Conservation (phyloP, 805 yeast species). For the Wickerhamiella occidentalis region DNA sequence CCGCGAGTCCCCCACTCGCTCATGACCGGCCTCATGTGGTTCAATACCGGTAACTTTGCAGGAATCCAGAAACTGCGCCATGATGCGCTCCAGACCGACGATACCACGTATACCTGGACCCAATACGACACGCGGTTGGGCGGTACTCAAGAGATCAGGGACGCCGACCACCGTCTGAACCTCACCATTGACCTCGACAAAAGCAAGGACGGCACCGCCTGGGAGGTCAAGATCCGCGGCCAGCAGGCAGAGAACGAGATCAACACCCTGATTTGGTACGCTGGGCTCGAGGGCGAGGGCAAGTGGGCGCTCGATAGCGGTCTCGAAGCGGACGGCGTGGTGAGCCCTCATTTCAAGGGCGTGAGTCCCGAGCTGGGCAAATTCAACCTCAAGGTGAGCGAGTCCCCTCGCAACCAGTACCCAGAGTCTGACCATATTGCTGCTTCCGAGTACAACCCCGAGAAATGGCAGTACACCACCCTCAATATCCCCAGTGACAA, state of each 20-base stretch:
- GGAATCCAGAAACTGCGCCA: slow-evolving; percentile 55
- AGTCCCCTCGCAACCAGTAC: slow-evolving; percentile 38
- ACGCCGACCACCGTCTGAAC: slow-evolving; percentile 48
- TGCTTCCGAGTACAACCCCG: slow-evolving; percentile 21
- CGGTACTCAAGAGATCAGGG: slow-evolving; percentile 66
- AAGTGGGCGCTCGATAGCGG: slow-evolving; percentile 24
- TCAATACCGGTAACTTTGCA: slow-evolving; percentile 44
- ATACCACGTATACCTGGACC: slow-evolving; percentile 71
- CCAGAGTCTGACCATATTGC: slow-evolving; percentile 41
- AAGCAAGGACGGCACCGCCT: slow-evolving; percentile 50
- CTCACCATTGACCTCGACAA: slow-evolving; percentile 68
- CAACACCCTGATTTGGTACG: slow-evolving; percentile 63
- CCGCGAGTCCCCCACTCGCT: slow-evolving; percentile 72
- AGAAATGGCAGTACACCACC: slow-evolving; percentile 51
- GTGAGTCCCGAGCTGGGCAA: slow-evolving; percentile 51
- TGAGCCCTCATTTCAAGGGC: slow-evolving; percentile 37
- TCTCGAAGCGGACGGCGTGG: slow-evolving; percentile 22
- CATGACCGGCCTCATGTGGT: slow-evolving; percentile 80
- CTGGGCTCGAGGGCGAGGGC: slow-evolving; percentile 58
- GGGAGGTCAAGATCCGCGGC: slow-evolving; percentile 71
- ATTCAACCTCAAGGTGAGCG: slow-evolving; percentile 49
- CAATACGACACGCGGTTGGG: slow-evolving; percentile 78
- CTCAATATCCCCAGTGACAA: slow-evolving; percentile 58
- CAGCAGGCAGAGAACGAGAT: slow-evolving; percentile 35
- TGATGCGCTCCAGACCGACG: slow-evolving; percentile 59